Conservation (phyloP, 2,329 filamentous ascomycete genomes). For the Curvularia sp. region DNA sequence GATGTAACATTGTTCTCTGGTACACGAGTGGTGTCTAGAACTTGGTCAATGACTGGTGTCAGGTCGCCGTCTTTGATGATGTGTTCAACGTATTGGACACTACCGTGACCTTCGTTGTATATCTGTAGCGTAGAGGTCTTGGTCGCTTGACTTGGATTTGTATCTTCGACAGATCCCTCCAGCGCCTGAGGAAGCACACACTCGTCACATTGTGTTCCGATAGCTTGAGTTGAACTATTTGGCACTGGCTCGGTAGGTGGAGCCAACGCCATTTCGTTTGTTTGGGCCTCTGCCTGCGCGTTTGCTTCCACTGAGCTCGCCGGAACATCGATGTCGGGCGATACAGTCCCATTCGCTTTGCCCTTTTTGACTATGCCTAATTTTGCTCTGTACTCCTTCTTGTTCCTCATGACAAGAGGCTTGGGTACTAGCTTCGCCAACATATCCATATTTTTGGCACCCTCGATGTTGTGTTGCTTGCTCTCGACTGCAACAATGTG, state of each 20-base stretch:
- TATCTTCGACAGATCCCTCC: background rate
- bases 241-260: conserved; percentile 4
- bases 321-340: background rate
- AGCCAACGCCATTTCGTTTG: background rate
- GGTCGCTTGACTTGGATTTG: conserved; percentile 19
- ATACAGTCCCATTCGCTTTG: conserved; percentile 37
- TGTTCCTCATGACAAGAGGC: conserved; percentile 77
- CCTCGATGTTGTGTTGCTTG: conserved; percentile 82
- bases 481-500: conserved; percentile 92
- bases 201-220: conserved; percentile 15
- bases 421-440: conserved; percentile 77
- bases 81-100: conserved; percentile 79
- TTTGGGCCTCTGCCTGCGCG: background rate
- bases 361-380: conserved; percentile 52
- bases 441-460: conserved; percentile 85
- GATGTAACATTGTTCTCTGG: conserved; percentile 34
- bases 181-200: conserved; percentile 6
- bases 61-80: conserved; percentile 76
- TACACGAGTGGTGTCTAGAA: conserved; percentile 56
- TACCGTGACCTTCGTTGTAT: conserved; percentile 68
- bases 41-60: conserved; percentile 68
- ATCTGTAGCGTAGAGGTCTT: conserved; percentile 46
- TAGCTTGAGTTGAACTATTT: conserved; percentile 8
- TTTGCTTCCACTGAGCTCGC: background rate
- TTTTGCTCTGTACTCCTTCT: conserved; percentile 73